A percentile compares a stretch with the other conserved stretches of the same genome.
phyloP scores from a whole-genome alignment of 1,284 basidiomycete species.

The Phellinidium pouzarii region DNA sequence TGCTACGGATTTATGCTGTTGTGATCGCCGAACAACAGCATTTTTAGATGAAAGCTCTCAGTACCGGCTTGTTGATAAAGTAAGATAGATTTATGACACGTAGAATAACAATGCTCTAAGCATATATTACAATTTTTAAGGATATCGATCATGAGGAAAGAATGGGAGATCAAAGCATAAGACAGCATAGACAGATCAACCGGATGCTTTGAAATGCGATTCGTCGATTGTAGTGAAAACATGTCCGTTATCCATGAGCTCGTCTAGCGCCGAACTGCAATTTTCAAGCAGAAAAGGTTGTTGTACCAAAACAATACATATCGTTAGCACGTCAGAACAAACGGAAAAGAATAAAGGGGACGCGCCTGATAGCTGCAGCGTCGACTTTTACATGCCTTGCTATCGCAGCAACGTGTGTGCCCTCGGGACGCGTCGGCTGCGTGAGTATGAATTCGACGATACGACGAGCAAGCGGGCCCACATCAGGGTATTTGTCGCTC shows the following conservation, averaged over 20 bases:
- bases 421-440: slow-evolving; percentile 34
- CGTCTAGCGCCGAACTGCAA: slow-evolving; percentile 41
- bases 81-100: no score
- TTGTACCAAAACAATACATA: not conserved
- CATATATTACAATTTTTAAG: no score
- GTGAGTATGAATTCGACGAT: slow-evolving; percentile 42
- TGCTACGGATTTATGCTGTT: no score
- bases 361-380: slow-evolving; percentile 36
- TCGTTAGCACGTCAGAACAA: not conserved
- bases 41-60: no score
- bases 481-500: slow-evolving; percentile 32
- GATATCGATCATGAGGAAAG: no score
- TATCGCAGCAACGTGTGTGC: slow-evolving; percentile 44
- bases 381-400: slow-evolving; percentile 28
- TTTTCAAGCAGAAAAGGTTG: not conserved
- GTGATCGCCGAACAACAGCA: no score
- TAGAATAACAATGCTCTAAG: no score
- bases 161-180: no score
- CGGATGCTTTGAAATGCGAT: slow-evolving; percentile 27
- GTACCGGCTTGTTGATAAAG: no score
- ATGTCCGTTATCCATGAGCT: slow-evolving; percentile 48
- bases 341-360: not conserved
- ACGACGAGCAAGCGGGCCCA: slow-evolving; percentile 39
- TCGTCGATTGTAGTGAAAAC: slow-evolving; percentile 52
- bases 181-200: not conserved